Percentiles rank a stretch among this genome's conserved stretches.
These are phyloP conservation scores for Psilocybe tampanensis DNA, from an alignment of 768 basidiomycete species.

Conservation along the genomic window DNA sequence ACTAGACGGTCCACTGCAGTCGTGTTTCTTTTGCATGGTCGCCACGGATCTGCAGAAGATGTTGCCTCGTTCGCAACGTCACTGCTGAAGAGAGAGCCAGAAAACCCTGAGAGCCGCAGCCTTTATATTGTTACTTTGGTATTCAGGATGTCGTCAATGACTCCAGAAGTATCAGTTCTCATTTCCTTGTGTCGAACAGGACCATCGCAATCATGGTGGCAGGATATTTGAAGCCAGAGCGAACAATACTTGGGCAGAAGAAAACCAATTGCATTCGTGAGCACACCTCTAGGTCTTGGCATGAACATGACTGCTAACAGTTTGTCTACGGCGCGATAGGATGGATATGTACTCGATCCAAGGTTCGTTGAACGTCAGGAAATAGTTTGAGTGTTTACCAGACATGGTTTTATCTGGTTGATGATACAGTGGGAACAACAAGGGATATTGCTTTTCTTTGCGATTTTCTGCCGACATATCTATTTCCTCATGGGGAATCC, in stretches of 20 bases:
- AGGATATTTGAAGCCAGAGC: constrained; percentile 32
- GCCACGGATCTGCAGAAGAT: constrained; percentile 30
- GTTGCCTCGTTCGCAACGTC: constrained; percentile 29
- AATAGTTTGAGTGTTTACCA: neutral
- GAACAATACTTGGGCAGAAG: constrained; percentile 39
- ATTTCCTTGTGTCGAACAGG: constrained; percentile 26
- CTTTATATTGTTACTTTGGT: constrained; percentile 44
- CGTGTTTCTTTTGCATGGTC: constrained; percentile 48
- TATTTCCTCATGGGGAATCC: constrained; percentile 71
- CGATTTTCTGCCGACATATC: constrained; percentile 73
- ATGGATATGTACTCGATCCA: constrained; percentile 52
- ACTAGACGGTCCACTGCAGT: constrained; percentile 30
- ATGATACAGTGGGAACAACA: constrained; percentile 68
- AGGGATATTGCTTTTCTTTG: constrained; percentile 80
- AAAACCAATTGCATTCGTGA: constrained; percentile 44
- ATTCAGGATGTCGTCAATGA: constrained; percentile 4
- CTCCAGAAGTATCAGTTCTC: neutral
- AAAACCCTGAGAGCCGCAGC: constrained; percentile 3
- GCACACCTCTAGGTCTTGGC: constrained; percentile 14
- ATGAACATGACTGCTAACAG: neutral
- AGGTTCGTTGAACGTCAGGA: constrained; percentile 26
- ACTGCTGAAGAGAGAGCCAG: constrained; percentile 24
- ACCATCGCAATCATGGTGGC: constrained; percentile 49
- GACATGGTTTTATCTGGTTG: neutral
- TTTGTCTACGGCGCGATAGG: constrained; percentile 24